phyloP scores from a whole-genome alignment of 371 early-diverging fungal genomes.

The Mortierella sp. region DNA sequence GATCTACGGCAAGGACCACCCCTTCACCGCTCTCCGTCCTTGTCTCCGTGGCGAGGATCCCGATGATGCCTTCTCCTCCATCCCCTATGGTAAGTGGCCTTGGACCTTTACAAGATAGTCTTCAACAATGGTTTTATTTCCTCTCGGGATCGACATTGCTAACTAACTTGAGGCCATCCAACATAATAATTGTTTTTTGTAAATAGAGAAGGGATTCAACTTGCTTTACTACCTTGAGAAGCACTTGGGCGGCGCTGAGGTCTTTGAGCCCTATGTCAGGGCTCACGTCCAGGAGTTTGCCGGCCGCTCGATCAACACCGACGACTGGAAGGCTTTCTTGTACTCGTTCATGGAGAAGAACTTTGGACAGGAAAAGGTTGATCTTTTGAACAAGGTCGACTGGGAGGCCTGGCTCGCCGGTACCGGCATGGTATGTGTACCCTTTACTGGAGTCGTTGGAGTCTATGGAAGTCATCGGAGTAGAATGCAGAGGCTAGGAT shows the following conservation, averaged over 20 bases:
- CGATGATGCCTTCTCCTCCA: slow-evolving; percentile 93
- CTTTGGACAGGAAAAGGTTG: slow-evolving; percentile 75
- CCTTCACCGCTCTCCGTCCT: slow-evolving; percentile 85
- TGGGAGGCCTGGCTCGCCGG: slow-evolving; percentile 92
- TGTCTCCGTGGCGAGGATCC: slow-evolving; percentile 89
- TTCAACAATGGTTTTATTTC: not conserved
- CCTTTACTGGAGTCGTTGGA: not conserved
- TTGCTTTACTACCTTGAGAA: slow-evolving; percentile 93
- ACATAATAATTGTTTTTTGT: not conserved
- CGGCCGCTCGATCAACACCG: slow-evolving; percentile 88
- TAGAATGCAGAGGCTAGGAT: not conserved
- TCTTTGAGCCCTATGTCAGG: slow-evolving; percentile 90
- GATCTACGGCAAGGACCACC: slow-evolving; percentile 81
- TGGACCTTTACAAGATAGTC: not conserved
- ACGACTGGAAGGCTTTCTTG: slow-evolving; percentile 89
- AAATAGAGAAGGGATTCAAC: slow-evolving; percentile 92
- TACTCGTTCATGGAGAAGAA: slow-evolving; percentile 77
- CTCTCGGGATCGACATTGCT: not conserved
- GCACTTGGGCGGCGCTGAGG: slow-evolving; percentile 84
- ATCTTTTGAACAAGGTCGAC: slow-evolving; percentile 81
- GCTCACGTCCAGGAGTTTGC: slow-evolving; percentile 89
- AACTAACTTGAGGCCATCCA: not conserved
- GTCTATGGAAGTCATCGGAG: not conserved
- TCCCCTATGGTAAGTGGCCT: slow-evolving; percentile 85
- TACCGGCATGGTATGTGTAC: slow-evolving; percentile 77